Evolutionary conservation across 2,329 filamentous ascomycete species (phyloP).

Genomic region (Aureobasidium melanogenum): DNA sequence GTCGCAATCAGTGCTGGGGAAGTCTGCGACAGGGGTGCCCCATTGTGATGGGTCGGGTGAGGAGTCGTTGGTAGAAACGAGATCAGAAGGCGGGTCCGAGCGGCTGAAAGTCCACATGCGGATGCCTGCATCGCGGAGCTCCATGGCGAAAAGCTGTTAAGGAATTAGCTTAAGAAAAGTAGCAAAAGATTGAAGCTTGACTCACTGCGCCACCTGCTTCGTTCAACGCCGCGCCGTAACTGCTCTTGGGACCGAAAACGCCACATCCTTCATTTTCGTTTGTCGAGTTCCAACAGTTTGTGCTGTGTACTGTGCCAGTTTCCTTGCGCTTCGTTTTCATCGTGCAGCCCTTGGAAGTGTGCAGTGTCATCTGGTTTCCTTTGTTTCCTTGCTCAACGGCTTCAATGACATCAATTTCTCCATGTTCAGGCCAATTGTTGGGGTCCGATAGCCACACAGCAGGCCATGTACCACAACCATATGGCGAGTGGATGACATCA

Average conservation of each 20-base stretch:
- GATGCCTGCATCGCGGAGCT: constrained; percentile 53
- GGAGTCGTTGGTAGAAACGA: not conserved
- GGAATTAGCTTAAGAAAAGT: not conserved
- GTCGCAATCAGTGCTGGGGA: constrained; percentile 47
- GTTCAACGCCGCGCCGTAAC: constrained; percentile 26
- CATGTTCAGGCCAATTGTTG: constrained; percentile 47
- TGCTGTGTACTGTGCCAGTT: constrained; percentile 20
- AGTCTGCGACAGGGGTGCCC: constrained; percentile 47
- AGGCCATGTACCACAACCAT: constrained; percentile 57
- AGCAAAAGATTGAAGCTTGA: constrained; percentile 16
- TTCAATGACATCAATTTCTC: constrained; percentile 30
- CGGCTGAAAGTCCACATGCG: constrained; percentile 34
- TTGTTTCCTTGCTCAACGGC: constrained; percentile 26
- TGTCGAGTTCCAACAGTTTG: constrained; percentile 20
- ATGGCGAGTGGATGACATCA: constrained; percentile 55
- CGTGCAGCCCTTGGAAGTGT: constrained; percentile 24
- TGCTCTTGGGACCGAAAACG: constrained; percentile 19
- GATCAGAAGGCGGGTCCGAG: constrained; percentile 36
- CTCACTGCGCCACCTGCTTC: constrained; percentile 23
- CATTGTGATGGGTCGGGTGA: constrained; percentile 2
- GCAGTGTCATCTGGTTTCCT: constrained; percentile 23
- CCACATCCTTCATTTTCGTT: constrained; percentile 26
- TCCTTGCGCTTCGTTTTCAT: constrained; percentile 28
- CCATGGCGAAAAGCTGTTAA: constrained; percentile 42
- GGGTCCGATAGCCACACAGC: constrained; percentile 57